Evolutionary conservation across 176 grass and related monocot genomes (phyloP).

Genomic region (Oropetium thomaeum): DNA sequence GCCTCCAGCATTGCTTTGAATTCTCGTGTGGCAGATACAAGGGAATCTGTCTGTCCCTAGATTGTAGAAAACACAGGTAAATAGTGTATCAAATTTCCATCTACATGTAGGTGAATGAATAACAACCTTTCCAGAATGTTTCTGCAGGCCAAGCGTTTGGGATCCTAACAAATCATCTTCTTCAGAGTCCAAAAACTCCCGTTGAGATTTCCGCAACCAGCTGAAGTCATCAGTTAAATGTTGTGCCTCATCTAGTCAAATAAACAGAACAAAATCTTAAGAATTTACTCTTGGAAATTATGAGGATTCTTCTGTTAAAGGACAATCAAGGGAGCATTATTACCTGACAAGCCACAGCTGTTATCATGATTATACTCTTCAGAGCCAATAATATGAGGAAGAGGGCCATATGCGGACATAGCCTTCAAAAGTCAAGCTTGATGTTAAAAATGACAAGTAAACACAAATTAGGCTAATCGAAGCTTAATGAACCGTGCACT

Average conservation of each 20-base stretch:
- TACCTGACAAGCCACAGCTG: slow-evolving; percentile 71
- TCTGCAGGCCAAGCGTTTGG: slow-evolving; percentile 22
- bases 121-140: slow-evolving; percentile 45
- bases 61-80: slow-evolving; percentile 26
- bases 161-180: slow-evolving; percentile 46
- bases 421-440: slow-evolving; percentile 46
- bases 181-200: slow-evolving; percentile 25
- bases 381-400: slow-evolving; percentile 80
- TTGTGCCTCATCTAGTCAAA: slow-evolving; percentile 53
- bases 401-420: slow-evolving; percentile 38
- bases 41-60: slow-evolving; percentile 42
- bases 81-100: neutral
- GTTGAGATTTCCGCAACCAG: slow-evolving; percentile 49
- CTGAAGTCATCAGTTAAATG: slow-evolving; percentile 37
- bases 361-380: slow-evolving; percentile 82
- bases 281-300: neutral
- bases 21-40: slow-evolving; percentile 59
- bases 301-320: neutral
- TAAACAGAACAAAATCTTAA: slow-evolving; percentile 13
- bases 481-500: neutral
- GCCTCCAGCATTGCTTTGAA: slow-evolving; percentile 88
- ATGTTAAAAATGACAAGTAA: neutral
- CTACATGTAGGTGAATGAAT: neutral
- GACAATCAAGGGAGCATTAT: neutral
- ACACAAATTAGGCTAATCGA: neutral